These are phyloP conservation scores for Citrus australasica DNA, from an alignment of 345 rosid species.

Conservation along the genomic window DNA sequence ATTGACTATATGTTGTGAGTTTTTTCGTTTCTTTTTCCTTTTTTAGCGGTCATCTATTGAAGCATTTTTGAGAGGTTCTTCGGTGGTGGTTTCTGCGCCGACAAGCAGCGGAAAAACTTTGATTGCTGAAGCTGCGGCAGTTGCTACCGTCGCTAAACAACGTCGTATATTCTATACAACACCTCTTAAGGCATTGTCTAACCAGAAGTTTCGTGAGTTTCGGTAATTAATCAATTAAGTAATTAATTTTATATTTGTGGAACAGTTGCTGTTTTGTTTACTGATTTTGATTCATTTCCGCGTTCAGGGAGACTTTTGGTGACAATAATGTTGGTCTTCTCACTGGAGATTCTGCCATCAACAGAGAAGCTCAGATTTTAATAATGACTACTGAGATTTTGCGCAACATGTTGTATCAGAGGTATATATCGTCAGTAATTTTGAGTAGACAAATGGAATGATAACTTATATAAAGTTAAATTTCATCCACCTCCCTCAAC, in stretches of 20 bases:
- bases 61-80: slow-evolving; percentile 75
- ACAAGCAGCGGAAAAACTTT: slow-evolving; percentile 96
- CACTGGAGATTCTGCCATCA: slow-evolving; percentile 85
- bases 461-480: neutral
- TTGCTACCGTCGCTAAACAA: slow-evolving; percentile 77
- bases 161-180: slow-evolving; percentile 87
- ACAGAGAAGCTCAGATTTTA: slow-evolving; percentile 80
- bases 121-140: slow-evolving; percentile 97
- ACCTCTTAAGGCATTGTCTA: slow-evolving; percentile 95
- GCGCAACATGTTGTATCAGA: slow-evolving; percentile 93
- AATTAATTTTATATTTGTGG: neutral
- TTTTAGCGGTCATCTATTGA: slow-evolving; percentile 73
- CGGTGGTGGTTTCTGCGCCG: slow-evolving; percentile 96
- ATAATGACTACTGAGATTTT: slow-evolving; percentile 96
- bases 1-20: neutral
- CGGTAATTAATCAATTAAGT: slow-evolving; percentile 34
- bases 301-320: slow-evolving; percentile 78
- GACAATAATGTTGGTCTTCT: slow-evolving; percentile 87
- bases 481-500: neutral
- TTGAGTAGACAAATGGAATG: neutral
- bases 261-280: neutral
- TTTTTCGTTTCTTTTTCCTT: neutral
- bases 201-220: slow-evolving; percentile 95
- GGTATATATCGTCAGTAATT: slow-evolving; percentile 35
- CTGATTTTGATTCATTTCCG: neutral